phyloP scores from a whole-genome alignment of 192 early-diverging fungal genomes.

The Backusella tuberculispora region DNA sequence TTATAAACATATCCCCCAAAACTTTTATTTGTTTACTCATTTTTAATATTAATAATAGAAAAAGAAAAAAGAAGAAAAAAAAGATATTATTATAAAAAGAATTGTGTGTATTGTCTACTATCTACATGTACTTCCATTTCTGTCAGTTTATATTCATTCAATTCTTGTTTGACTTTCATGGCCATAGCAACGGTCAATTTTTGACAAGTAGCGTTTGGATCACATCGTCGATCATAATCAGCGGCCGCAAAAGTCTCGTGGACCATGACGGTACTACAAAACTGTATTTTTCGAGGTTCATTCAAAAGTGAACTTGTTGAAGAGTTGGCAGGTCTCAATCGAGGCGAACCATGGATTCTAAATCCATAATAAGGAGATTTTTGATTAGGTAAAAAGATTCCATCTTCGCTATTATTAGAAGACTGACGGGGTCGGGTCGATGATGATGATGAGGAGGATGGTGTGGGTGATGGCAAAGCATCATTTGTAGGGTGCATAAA shows the following conservation, averaged over 20 bases:
- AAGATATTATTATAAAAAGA: conserved; percentile 50
- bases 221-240: conserved; percentile 91
- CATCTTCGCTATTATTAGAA: background rate
- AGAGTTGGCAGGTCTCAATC: conserved; percentile 25
- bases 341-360: conserved; percentile 29
- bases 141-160: conserved; percentile 91
- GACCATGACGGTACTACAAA: conserved; percentile 57
- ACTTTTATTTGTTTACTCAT: background rate
- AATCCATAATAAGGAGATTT: conserved; percentile 8
- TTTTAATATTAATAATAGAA: background rate
- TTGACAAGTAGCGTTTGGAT: conserved; percentile 77
- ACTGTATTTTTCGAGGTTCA: conserved; percentile 45
- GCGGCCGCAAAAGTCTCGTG: conserved; percentile 70
- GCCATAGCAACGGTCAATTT: conserved; percentile 86
- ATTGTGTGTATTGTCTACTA: conserved; percentile 71
- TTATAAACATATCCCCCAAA: too few relatives aligned
- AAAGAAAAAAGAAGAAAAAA: background rate
- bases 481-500: background rate
- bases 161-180: conserved; percentile 87
- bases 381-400: background rate
- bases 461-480: conserved; percentile 22
- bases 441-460: conserved; percentile 27
- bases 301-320: conserved; percentile 27
- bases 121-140: conserved; percentile 93
- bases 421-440: background rate